phyloP scores from a whole-genome alignment of 2,329 filamentous ascomycete genomes.

The Cladophialophora yegresii region DNA sequence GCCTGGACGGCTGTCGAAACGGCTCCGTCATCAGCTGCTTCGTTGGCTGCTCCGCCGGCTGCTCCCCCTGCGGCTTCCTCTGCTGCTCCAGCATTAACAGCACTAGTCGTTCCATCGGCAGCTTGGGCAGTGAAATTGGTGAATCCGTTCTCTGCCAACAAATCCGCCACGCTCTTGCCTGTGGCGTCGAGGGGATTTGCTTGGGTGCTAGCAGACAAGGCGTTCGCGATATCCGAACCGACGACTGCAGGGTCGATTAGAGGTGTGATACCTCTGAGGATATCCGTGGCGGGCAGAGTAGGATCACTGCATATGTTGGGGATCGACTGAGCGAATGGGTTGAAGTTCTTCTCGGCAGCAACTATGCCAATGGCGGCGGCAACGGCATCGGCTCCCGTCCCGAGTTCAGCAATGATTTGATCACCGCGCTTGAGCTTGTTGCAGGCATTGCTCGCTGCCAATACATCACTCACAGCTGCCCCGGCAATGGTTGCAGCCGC shows the following conservation, averaged over 20 bases:
- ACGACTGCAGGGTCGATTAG: conserved; percentile 66
- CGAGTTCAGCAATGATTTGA: conserved; percentile 63
- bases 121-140: conserved; percentile 53
- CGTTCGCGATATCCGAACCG: conserved; percentile 61
- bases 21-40: conserved; percentile 22
- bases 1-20: conserved; percentile 11
- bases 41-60: conserved; percentile 37
- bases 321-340: conserved; percentile 62
- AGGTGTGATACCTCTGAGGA: conserved; percentile 67
- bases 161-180: conserved; percentile 66
- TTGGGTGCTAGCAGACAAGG: conserved; percentile 58
- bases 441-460: conserved; percentile 67
- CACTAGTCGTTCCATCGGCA: conserved; percentile 35
- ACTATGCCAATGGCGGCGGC: conserved; percentile 65
- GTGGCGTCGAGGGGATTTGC: conserved; percentile 58
- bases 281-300: conserved; percentile 60
- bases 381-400: conserved; percentile 61
- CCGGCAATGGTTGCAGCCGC: conserved; percentile 66
- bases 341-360: conserved; percentile 72
- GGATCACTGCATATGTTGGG: conserved; percentile 67
- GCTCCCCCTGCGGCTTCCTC: conserved; percentile 42
- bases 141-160: conserved; percentile 64
- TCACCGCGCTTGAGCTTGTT: conserved; percentile 67
- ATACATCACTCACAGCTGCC: conserved; percentile 61
- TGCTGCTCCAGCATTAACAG: conserved; percentile 41